phyloP scores from a whole-genome alignment of 495 filamentous ascomycete genomes.

The Hyaloscypha bicolor region DNA sequence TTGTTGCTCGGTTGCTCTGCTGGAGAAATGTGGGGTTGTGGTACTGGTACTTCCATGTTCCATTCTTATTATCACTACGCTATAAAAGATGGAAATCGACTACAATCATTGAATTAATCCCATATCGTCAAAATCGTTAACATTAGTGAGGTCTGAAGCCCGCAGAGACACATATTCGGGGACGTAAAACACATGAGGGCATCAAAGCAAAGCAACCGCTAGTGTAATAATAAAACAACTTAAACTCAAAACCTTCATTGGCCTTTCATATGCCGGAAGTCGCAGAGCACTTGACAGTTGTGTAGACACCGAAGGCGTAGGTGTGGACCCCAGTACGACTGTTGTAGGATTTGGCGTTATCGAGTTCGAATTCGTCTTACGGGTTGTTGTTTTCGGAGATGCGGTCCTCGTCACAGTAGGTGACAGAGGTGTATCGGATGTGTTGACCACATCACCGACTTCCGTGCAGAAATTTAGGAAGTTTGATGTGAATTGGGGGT shows the following conservation, averaged over 20 bases:
- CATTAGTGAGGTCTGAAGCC: neutral
- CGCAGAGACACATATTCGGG: no score
- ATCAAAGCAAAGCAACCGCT: neutral
- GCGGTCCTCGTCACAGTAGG: neutral
- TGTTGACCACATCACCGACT: neutral
- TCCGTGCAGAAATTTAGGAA: neutral
- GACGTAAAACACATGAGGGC: neutral
- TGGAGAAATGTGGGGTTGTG: neutral
- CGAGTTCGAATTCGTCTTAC: neutral
- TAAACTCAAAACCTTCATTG: neutral
- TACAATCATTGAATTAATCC: neutral
- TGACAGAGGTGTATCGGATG: neutral
- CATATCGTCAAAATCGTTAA: neutral
- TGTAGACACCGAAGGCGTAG: neutral
- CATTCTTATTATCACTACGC: neutral
- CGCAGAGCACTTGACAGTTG: neutral
- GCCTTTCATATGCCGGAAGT: neutral
- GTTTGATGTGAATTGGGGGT: neutral
- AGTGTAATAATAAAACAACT: neutral
- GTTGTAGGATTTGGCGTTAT: neutral
- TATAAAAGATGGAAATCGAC: no score
- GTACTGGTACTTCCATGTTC: neutral
- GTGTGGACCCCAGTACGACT: neutral
- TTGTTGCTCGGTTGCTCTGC: no score
- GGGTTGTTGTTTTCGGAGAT: neutral